Conservation (phyloP, 2,329 filamentous ascomycete species). For the Aspergillus caelatus region DNA sequence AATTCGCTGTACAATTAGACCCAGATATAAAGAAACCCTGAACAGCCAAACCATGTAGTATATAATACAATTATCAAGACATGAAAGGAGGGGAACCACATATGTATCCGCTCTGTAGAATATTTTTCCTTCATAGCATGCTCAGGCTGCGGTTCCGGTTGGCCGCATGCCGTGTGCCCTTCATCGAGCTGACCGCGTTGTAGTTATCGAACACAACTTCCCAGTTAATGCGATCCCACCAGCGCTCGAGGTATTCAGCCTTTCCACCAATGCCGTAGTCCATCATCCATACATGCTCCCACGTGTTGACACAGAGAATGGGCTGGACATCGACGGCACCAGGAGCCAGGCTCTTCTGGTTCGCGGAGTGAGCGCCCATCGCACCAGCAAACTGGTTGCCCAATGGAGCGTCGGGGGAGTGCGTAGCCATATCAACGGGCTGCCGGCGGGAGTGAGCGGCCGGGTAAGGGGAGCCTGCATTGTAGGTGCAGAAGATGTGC, state of each 20-base stretch:
- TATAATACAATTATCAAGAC: constrained; percentile 33
- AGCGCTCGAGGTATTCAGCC: constrained; percentile 71
- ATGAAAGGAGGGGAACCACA: constrained; percentile 10
- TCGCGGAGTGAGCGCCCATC: constrained; percentile 37
- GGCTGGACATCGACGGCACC: constrained; percentile 64
- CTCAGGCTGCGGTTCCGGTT: constrained; percentile 28
- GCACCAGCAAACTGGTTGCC: constrained; percentile 41
- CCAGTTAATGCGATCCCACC: constrained; percentile 93
- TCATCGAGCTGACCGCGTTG: constrained; percentile 34
- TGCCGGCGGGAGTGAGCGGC: constrained; percentile 79
- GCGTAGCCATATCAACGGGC: constrained; percentile 51
- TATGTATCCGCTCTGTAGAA: constrained; percentile 7
- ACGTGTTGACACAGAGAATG: constrained; percentile 89
- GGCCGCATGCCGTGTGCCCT: constrained; percentile 22
- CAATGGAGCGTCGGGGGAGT: constrained; percentile 35
- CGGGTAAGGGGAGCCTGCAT: constrained; percentile 85
- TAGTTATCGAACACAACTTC: constrained; percentile 62
- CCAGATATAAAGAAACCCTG: constrained; percentile 16
- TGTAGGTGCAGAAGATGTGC: constrained; percentile 83
- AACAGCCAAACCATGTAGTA: constrained; percentile 24
- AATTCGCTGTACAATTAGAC: constrained; percentile 26
- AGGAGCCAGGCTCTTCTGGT: constrained; percentile 41
- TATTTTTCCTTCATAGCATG: constrained; percentile 25
- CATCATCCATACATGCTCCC: constrained; percentile 89
- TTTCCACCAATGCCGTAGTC: constrained; percentile 82